These are phyloP conservation scores for Fraxinus sp. DNA, from an alignment of 305 asterid genomes.

Conservation along the genomic window DNA sequence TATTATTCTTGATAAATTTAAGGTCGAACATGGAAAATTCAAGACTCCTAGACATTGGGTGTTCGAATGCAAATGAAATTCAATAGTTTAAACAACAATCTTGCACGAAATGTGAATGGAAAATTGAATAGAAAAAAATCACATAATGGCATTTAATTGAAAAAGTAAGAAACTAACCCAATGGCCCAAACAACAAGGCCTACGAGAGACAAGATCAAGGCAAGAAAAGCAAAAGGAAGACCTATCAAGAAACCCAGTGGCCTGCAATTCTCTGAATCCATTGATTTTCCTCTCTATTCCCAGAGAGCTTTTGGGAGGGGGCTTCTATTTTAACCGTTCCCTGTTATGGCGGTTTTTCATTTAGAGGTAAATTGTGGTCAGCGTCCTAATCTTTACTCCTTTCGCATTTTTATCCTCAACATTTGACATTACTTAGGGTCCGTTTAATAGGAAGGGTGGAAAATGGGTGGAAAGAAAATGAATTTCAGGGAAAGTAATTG, in stretches of 20 bases:
- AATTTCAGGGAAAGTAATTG: no score
- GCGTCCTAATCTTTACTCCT: not conserved
- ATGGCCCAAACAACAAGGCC: constrained; percentile 48
- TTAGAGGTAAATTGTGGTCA: not conserved
- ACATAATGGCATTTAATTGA: not conserved
- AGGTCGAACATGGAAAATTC: not conserved
- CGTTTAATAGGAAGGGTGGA: no score
- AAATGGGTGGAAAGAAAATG: no score
- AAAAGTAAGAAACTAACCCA: constrained; percentile 37
- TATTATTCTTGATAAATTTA: not conserved
- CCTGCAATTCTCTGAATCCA: constrained; percentile 39
- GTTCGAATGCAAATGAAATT: not conserved
- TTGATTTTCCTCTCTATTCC: not conserved
- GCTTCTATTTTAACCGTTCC: constrained; percentile 3
- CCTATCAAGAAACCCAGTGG: constrained; percentile 63
- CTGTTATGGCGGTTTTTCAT: not conserved
- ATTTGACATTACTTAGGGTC: not conserved
- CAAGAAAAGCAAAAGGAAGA: constrained; percentile 50
- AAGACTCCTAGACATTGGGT: not conserved
- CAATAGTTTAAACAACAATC: not conserved
- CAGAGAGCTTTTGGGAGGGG: not conserved
- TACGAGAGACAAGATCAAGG: constrained; percentile 44
- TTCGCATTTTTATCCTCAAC: not conserved
- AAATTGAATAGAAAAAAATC: not conserved
- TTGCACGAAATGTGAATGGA: not conserved